A percentile compares a stretch with the other conserved stretches of the same genome.
Evolutionary conservation across 306 rosid species (phyloP).

Genomic region (Fragaria ananassa): DNA sequence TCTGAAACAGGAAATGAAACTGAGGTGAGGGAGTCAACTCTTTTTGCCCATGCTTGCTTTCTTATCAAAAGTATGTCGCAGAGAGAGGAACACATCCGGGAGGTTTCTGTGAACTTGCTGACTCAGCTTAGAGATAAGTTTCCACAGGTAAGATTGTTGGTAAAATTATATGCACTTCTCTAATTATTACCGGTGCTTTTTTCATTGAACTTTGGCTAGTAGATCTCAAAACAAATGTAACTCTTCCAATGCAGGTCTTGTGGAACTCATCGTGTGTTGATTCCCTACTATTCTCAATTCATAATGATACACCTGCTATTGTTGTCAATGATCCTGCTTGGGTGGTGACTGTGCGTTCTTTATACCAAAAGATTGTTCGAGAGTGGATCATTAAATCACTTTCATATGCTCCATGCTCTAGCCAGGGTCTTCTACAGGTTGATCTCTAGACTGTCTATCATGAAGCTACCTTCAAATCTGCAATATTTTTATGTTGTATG

Average conservation of each 20-base stretch:
- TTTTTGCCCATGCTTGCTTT: slow-evolving; percentile 76
- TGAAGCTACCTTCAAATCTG: slow-evolving; percentile 11
- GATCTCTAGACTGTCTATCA: slow-evolving; percentile 26
- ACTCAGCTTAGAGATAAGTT: slow-evolving; percentile 83
- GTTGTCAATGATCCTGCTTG: slow-evolving; percentile 91
- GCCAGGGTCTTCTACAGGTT: slow-evolving; percentile 99
- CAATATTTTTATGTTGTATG: background rate
- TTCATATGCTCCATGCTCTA: slow-evolving; percentile 91
- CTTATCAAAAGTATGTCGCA: slow-evolving; percentile 78
- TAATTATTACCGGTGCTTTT: background rate
- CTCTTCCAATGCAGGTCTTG: slow-evolving; percentile 64
- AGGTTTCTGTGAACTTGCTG: slow-evolving; percentile 77
- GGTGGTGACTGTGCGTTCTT: slow-evolving; percentile 74
- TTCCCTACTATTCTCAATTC: slow-evolving; percentile 78
- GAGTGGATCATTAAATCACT: slow-evolving; percentile 92
- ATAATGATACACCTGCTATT: slow-evolving; percentile 62
- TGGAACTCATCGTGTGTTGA: slow-evolving; percentile 93
- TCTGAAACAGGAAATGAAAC: slow-evolving; percentile 89
- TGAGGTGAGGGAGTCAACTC: slow-evolving; percentile 71
- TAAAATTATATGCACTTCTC: slow-evolving; percentile 10
- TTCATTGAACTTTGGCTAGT: slow-evolving; percentile 18
- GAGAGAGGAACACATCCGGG: slow-evolving; percentile 88
- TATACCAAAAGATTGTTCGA: slow-evolving; percentile 89
- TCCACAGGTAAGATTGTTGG: slow-evolving; percentile 63
- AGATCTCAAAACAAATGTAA: slow-evolving; percentile 26